A percentile compares a stretch with the other conserved stretches of the same genome.
Evolutionary conservation across 139 green algal species (phyloP).

Genomic region (Micractinium conductrix): DNA sequence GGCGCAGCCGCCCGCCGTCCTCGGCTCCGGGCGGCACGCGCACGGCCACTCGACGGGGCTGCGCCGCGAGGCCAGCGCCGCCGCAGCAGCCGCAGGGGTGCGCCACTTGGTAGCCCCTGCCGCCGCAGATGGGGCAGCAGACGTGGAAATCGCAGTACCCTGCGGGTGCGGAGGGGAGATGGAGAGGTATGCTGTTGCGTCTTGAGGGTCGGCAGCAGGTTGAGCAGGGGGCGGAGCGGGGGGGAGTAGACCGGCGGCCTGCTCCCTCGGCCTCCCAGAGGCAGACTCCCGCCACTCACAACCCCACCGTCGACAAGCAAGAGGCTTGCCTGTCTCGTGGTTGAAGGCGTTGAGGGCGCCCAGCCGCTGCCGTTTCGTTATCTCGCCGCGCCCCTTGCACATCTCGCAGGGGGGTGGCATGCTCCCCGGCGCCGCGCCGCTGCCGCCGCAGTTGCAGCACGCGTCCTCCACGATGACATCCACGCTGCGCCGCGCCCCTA

Average conservation of each 20-base stretch:
- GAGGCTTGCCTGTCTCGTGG: not conserved
- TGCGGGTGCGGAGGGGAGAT: too few relatives aligned
- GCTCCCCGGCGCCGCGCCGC: not conserved
- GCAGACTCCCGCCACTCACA: not conserved
- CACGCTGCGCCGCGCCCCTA: not conserved
- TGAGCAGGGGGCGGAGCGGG: too few relatives aligned
- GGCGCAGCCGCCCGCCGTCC: constrained; percentile 4
- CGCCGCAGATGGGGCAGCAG: constrained; percentile 22
- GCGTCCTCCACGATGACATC: not conserved
- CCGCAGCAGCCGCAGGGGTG: constrained; percentile 7
- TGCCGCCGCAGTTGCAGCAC: constrained; percentile 5
- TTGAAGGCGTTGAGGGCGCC: not conserved
- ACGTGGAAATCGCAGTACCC: too few relatives aligned
- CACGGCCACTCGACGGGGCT: constrained; percentile 3
- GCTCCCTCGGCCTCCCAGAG: too few relatives aligned
- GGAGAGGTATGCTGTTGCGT: too few relatives aligned
- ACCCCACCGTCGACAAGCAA: not conserved
- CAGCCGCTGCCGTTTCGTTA: constrained; percentile 7
- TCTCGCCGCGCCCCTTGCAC: constrained; percentile 24
- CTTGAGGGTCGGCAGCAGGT: too few relatives aligned
- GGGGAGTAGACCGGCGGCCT: too few relatives aligned
- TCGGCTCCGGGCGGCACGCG: constrained; percentile 21
- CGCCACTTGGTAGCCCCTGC: not conserved
- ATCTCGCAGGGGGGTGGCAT: not conserved
- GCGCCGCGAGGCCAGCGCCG: constrained; percentile 1